Percentiles rank a stretch among this genome's conserved stretches.
These are phyloP conservation scores for Oldenlandia corymbosa DNA, from an alignment of 257 asterid genomes.

Conservation along the genomic window DNA sequence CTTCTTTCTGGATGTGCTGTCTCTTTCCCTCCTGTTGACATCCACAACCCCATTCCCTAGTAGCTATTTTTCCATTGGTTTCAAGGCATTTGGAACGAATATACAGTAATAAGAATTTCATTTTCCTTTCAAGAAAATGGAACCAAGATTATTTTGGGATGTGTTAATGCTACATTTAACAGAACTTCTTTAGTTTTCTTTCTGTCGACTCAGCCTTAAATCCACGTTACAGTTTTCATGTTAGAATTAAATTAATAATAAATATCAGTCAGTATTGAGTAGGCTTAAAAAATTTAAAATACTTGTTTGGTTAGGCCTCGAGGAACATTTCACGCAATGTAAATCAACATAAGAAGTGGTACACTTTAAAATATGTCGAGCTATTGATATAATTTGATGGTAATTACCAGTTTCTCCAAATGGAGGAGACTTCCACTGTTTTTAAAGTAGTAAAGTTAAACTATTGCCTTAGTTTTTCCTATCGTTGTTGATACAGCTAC, in stretches of 20 bases:
- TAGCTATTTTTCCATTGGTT: neutral
- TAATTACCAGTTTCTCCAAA: neutral
- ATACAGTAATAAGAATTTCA: neutral
- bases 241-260: neutral
- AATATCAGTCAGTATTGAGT: neutral
- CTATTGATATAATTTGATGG: neutral
- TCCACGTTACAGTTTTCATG: neutral
- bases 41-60: neutral
- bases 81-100: neutral
- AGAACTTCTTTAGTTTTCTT: neutral
- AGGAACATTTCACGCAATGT: neutral
- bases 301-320: neutral
- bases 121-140: neutral
- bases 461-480: neutral
- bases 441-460: neutral
- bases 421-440: neutral
- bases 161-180: neutral
- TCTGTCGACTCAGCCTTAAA: neutral
- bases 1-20: neutral
- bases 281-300: neutral
- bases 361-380: neutral
- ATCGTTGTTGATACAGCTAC: conserved; percentile 2
- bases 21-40: neutral
- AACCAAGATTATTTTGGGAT: neutral
- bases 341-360: neutral